Evolutionary conservation across 805 yeast species (phyloP), one percentile per base, ranked within the genome.

Genomic region (Candida nitratophila): DNA sequence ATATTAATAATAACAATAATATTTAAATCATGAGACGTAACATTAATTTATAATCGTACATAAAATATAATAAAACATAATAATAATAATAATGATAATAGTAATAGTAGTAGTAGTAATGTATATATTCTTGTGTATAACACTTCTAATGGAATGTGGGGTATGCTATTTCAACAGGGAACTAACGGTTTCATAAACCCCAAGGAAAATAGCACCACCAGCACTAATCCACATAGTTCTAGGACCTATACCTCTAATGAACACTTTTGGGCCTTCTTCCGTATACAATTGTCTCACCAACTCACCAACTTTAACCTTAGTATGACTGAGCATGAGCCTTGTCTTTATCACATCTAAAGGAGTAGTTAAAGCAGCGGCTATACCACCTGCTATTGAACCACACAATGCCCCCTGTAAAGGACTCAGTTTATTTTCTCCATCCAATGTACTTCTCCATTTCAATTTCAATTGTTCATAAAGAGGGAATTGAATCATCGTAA

Each of bases 181-280:
- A 40, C 70, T 72, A 11, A 79, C 83, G 20, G 81, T 63, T 64
- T 95, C 99, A 59, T 93, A 93, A 44, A 87, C 86, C 4, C 99
- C 99, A 45, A 93, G 69, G 68, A 95, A 93, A 16, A 95, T 89
- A 16, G 98, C 96, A 26, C 99, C 99, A 19, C 99, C 99, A 4
- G 95, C 93, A 66, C 95, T 83, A 45, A 93, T 91, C 99, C 99
- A 93, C 78, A 86, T 72, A 0, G 97, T 90, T 61, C 99, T 74
- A 4, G 99, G 98, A 0, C 96, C 97, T 24, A 91, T 73, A 14
- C 99, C 99, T 40, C 76, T 76, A 59, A 79, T 76, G 51, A 93
- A 88, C 1, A 84, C 88, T 8, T 59, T 52, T 35, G 69, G 65
- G 0, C 97, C 97, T 59, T 89, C 96, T 44, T 85, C 89, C 19